Evolutionary conservation across 176 grass and related monocot species (phyloP).

Genomic region (Oryza punctata): DNA sequence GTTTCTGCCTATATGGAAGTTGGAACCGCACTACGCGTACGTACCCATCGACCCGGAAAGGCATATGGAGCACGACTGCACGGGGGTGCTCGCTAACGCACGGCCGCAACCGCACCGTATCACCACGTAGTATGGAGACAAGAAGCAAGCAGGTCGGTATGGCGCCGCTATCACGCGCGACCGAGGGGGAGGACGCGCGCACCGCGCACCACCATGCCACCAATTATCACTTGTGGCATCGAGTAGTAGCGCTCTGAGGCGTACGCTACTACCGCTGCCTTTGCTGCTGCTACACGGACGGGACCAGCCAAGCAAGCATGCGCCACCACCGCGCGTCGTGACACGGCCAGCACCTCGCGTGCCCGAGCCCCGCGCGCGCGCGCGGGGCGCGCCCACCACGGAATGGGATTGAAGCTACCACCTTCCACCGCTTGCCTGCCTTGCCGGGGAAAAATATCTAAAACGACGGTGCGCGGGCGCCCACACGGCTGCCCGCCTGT

Average conservation of each 20-base stretch:
- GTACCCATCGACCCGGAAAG: not conserved
- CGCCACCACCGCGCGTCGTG: not conserved
- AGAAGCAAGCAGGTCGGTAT: not conserved
- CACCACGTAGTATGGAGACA: not conserved
- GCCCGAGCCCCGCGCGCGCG: no score
- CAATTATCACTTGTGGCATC: not conserved
- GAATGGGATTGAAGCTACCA: not conserved
- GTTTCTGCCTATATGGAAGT: not conserved
- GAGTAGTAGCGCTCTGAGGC: not conserved
- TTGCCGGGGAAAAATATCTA: not conserved
- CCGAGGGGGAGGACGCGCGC: not conserved
- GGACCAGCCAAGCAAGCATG: not conserved
- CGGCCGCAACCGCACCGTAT: not conserved
- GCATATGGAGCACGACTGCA: not conserved
- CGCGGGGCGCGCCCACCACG: not conserved
- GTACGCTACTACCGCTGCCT: not conserved
- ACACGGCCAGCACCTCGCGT: no score
- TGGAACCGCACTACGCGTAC: not conserved
- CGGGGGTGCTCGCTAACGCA: no score
- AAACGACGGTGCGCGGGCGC: not conserved
- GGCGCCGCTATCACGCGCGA: constrained; percentile 1
- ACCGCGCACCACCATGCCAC: not conserved
- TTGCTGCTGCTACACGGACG: not conserved
- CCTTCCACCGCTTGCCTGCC: not conserved
- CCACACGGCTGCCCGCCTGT: no score